phyloP scores from a whole-genome alignment of 1,284 basidiomycete genomes.

The Cryptococcus hybrid region DNA sequence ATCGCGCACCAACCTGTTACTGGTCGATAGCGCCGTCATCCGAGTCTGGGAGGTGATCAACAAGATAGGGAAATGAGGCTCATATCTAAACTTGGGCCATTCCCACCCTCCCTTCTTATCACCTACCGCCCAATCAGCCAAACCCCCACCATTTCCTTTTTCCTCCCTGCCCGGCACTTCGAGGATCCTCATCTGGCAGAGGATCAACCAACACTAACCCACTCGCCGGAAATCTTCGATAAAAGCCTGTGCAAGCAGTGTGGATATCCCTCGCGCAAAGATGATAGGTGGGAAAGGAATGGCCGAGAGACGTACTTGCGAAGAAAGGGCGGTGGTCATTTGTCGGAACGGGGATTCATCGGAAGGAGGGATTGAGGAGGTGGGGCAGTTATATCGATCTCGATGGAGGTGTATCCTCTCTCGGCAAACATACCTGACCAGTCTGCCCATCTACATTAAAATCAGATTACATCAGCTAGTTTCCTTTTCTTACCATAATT shows the following conservation, averaged over 20 bases:
- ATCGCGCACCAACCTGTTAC: slow-evolving; percentile 12
- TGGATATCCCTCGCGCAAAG: slow-evolving; percentile 56
- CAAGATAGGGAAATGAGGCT: slow-evolving; percentile 57
- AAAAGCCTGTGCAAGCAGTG: slow-evolving; percentile 63
- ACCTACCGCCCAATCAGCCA: too few relatives aligned
- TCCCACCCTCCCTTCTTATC: slow-evolving; percentile 5
- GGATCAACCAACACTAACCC: slow-evolving; percentile 63
- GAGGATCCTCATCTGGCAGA: slow-evolving; percentile 45
- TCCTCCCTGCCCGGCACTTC: slow-evolving; percentile 19
- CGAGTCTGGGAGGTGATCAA: not conserved
- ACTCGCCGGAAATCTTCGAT: slow-evolving; percentile 62
- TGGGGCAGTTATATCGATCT: slow-evolving; percentile 55
- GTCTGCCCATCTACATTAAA: slow-evolving; percentile 20
- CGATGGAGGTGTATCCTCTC: slow-evolving; percentile 60
- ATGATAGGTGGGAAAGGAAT: slow-evolving; percentile 66
- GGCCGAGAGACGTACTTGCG: slow-evolving; percentile 51
- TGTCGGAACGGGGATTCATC: slow-evolving; percentile 12
- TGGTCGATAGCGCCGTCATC: not conserved
- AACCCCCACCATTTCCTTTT: not conserved
- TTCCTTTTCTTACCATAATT: not conserved
- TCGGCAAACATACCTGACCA: slow-evolving; percentile 56
- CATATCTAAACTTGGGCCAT: slow-evolving; percentile 60
- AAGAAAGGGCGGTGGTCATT: slow-evolving; percentile 32
- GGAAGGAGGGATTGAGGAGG: slow-evolving; percentile 44
- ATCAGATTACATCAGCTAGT: not conserved